Conservation (phyloP, 148 eudicot genomes). For the Bassia scoparia region DNA sequence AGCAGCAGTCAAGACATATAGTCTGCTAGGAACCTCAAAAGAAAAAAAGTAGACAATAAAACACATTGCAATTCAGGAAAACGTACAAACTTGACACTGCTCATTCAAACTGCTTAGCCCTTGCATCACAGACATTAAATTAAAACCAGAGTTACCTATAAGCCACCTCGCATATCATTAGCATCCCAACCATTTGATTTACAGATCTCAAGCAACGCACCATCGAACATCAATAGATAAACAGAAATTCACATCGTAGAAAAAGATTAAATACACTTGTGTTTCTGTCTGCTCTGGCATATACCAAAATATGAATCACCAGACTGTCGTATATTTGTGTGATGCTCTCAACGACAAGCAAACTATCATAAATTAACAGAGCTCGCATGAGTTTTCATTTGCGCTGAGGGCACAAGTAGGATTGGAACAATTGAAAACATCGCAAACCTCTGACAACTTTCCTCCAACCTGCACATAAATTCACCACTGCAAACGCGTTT, state of each 20-base stretch:
- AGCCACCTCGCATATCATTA: not conserved
- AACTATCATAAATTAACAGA: constrained; percentile 82
- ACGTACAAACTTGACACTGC: not conserved
- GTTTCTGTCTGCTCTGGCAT: constrained; percentile 98
- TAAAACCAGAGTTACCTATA: not conserved
- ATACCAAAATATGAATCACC: constrained; percentile 97
- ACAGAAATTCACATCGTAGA: not conserved
- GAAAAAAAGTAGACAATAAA: not conserved
- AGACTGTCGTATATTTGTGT: constrained; percentile 83
- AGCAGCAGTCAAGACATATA: not conserved
- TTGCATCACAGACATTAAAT: not conserved
- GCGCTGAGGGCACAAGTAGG: constrained; percentile 93
- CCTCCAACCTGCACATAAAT: constrained; percentile 89
- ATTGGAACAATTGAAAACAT: constrained; percentile 86
- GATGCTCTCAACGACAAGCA: constrained; percentile 99
- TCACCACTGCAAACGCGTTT: constrained; percentile 96
- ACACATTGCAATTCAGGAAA: not conserved
- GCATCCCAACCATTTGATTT: not conserved
- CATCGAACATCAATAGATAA: not conserved
- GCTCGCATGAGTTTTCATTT: constrained; percentile 97
- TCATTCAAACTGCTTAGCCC: not conserved
- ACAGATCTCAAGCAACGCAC: not conserved
- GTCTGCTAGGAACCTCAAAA: not conserved
- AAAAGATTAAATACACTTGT: constrained; percentile 28
- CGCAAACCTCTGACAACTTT: constrained; percentile 96